Conservation (phyloP, 345 rosid species). For the Acer campestre region DNA sequence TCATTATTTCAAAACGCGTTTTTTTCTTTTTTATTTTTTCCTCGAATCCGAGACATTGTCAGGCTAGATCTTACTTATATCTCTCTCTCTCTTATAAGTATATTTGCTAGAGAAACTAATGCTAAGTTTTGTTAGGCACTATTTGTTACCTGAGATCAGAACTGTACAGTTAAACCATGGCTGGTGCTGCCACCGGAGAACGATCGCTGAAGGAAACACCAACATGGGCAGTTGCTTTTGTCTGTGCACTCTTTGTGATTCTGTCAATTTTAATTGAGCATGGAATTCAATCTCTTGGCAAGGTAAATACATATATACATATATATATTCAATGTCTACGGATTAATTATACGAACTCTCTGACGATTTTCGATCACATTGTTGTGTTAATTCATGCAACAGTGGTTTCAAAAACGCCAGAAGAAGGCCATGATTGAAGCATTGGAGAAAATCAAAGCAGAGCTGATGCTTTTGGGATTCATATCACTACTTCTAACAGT, state of each 20-base stretch:
- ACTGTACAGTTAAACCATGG: conserved; percentile 28
- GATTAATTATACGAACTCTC: neutral
- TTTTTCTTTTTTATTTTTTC: no score
- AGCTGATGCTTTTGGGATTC: conserved; percentile 69
- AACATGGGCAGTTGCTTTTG: conserved; percentile 67
- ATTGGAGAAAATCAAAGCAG: conserved; percentile 65
- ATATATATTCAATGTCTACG: neutral
- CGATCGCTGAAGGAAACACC: conserved; percentile 49
- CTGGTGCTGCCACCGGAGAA: conserved; percentile 34
- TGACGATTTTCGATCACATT: no score
- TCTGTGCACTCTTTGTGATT: conserved; percentile 47
- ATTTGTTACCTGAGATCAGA: neutral
- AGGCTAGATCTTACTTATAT: neutral
- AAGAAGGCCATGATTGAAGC: conserved; percentile 64
- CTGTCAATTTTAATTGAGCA: conserved; percentile 53
- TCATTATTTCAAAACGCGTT: neutral
- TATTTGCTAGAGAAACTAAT: neutral
- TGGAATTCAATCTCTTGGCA: conserved; percentile 44
- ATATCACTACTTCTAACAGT: conserved; percentile 57
- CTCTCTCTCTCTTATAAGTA: neutral
- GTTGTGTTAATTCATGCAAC: neutral
- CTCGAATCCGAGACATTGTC: no score
- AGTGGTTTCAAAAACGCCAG: conserved; percentile 55
- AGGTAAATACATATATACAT: conserved; percentile 23
- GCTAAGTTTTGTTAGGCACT: neutral